These are phyloP conservation scores for Elaeis guineensis DNA, from an alignment of 176 grass and related monocot species.

Conservation along the genomic window DNA sequence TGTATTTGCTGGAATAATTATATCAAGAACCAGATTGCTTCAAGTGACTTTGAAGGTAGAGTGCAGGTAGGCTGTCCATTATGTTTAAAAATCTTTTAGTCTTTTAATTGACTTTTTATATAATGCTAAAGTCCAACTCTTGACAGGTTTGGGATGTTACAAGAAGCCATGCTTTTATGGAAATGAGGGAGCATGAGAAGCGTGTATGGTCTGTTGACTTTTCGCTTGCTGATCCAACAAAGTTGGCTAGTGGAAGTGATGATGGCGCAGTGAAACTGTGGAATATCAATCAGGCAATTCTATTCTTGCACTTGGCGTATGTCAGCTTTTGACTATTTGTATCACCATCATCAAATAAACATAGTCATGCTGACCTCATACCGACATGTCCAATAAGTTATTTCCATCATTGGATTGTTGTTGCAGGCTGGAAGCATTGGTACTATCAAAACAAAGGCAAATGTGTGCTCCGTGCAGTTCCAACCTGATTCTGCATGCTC, in stretches of 20 bases:
- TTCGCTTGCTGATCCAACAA: conserved; percentile 86
- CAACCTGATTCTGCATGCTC: conserved; percentile 68
- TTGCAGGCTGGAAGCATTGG: conserved; percentile 84
- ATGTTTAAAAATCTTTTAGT: conserved; percentile 1
- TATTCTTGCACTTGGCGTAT: conserved; percentile 76
- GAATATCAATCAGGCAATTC: conserved; percentile 99
- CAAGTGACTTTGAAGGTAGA: conserved; percentile 94
- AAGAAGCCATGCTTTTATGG: conserved; percentile 80
- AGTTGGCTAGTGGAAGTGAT: conserved; percentile 87
- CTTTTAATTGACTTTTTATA: background rate
- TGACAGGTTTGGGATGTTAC: conserved; percentile 93
- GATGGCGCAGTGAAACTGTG: conserved; percentile 95
- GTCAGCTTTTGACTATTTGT: conserved; percentile 55
- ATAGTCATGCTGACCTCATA: conserved; percentile 2
- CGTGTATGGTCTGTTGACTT: conserved; percentile 98
- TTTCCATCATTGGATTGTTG: conserved; percentile 14
- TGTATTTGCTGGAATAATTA: conserved; percentile 97
- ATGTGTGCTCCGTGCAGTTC: conserved; percentile 93
- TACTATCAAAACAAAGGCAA: conserved; percentile 91
- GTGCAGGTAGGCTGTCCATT: conserved; percentile 54
- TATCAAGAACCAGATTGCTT: conserved; percentile 93
- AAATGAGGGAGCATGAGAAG: conserved; percentile 95
- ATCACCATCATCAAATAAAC: conserved; percentile 37
- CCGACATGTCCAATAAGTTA: conserved; percentile 5
- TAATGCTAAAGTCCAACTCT: conserved; percentile 4